These are phyloP conservation scores for Solanum hybrid DNA, from an alignment of 305 asterid genomes.

Conservation along the genomic window DNA sequence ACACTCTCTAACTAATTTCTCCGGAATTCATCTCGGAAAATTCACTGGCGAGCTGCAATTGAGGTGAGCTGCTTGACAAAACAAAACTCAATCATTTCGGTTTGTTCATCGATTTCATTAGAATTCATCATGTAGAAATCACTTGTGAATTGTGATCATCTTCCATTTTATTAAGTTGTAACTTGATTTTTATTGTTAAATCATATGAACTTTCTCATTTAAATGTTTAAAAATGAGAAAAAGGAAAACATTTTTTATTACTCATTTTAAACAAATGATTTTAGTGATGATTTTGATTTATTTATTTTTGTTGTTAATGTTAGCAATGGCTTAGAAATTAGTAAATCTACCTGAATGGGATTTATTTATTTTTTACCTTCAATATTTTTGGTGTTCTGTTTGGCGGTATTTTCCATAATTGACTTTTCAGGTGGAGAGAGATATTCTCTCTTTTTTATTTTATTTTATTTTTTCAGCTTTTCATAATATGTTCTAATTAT, in stretches of 20 bases:
- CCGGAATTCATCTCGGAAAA: no score
- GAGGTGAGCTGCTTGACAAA: not conserved
- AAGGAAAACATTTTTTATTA: no score
- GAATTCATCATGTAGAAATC: not conserved
- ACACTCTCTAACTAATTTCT: not conserved
- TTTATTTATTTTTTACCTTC: not conserved
- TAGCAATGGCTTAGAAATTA: not conserved
- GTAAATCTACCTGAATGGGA: not conserved
- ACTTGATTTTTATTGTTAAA: no score
- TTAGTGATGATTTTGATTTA: not conserved
- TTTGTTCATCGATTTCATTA: not conserved
- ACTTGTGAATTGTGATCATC: not conserved
- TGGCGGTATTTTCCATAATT: not conserved
- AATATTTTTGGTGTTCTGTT: not conserved
- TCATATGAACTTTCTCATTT: not conserved
- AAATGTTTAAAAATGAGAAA: not conserved
- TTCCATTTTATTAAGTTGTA: not conserved
- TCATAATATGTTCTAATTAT: not conserved
- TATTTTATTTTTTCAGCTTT: no score
- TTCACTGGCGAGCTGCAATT: not conserved
- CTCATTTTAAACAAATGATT: not conserved
- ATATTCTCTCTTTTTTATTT: no score
- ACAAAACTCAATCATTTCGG: not conserved
- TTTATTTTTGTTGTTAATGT: not conserved
- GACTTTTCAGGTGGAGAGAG: not conserved